phyloP scores from a whole-genome alignment of 2,329 filamentous ascomycete species.

The Fusarium sp. region DNA sequence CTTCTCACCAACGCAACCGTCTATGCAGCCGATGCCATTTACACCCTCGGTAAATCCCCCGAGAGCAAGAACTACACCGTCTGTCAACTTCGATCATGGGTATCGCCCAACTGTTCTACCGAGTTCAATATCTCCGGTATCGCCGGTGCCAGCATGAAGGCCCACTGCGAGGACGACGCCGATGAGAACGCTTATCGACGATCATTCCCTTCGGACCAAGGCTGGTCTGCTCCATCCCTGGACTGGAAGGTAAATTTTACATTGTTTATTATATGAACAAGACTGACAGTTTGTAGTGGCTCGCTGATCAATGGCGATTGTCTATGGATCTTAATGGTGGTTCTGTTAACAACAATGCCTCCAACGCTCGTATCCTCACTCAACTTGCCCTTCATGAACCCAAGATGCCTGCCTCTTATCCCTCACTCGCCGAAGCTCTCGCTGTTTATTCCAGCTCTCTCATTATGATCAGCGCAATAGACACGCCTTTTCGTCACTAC shows the following conservation, averaged over 20 bases:
- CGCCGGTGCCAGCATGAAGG: conserved; percentile 66
- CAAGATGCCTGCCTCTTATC: conserved; percentile 60
- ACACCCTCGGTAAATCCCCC: conserved; percentile 67
- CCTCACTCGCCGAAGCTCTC: conserved; percentile 77
- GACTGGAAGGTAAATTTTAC: conserved; percentile 59
- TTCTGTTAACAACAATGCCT: conserved; percentile 62
- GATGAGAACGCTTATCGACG: conserved; percentile 66
- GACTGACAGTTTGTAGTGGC: conserved; percentile 45
- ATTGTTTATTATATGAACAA: background rate
- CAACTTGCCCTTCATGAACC: conserved; percentile 58
- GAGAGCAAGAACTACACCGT: conserved; percentile 65
- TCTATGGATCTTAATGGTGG: conserved; percentile 67
- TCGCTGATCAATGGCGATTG: conserved; percentile 63
- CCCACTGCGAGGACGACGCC: conserved; percentile 66
- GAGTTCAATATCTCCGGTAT: conserved; percentile 64
- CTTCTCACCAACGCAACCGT: conserved; percentile 67
- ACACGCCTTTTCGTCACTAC: conserved; percentile 68
- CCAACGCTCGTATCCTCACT: conserved; percentile 65
- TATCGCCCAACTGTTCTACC: conserved; percentile 74
- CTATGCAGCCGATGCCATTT: conserved; percentile 62
- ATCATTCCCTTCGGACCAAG: conserved; percentile 47
- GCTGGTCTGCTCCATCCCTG: conserved; percentile 45
- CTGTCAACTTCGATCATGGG: conserved; percentile 72
- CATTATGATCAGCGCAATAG: conserved; percentile 66
- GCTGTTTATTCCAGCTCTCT: conserved; percentile 76